Base-by-base conservation (phyloP, 1,284 basidiomycete genomes). In the Hypsizygus ulmarius region DNA sequence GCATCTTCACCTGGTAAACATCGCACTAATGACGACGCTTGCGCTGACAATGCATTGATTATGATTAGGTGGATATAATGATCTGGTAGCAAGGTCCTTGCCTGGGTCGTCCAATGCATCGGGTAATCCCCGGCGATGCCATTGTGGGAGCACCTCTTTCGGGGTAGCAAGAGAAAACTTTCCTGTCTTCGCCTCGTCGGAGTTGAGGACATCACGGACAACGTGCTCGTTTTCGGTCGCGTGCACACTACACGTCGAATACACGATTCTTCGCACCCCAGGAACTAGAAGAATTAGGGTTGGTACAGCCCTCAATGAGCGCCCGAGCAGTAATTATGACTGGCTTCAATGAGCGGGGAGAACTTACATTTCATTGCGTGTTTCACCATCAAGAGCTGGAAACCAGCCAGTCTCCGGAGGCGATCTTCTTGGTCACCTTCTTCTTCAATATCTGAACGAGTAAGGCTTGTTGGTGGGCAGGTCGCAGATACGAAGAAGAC, bases 241-340 rank as follows among this genome's bases (percentile, higher is more conserved):
- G 65, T 99, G 88, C 39, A 97, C 76, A 51, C 93, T 96, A 67
- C 96, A 98, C 9, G 96, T 99, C 15, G 94, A 98, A 68, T 99
- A 99, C 12, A 95, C 93, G 50, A 98, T 90, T 55, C 81, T 84
- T 44, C 75, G 78, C 59, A 92, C 90, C 73, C 62, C 64, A 8
- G 78, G 77, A 59, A 82, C 80, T 83, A 43, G 32, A 21, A 35
- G 37, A 16, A 30, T 50, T 35, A 49, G 53, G 39, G 25, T 34
- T 41, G 40, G 49, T 28, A 50, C 18, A 29, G 48, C 49, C 35
- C 39, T n/a, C 45, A 56, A 52, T 36, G 39, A 53, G 36, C 34
- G 45, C 32, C 39, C 40, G 11, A 35, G 41, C 3, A 45, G 50
- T 58, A 41, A 50, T 45, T 36, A 44, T 38, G 41, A 52, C 45